A percentile compares a stretch with the other conserved stretches of the same genome.
These are phyloP conservation scores for Metschnikowia colocasiae DNA, from an alignment of 805 yeast species.

Conservation along the genomic window DNA sequence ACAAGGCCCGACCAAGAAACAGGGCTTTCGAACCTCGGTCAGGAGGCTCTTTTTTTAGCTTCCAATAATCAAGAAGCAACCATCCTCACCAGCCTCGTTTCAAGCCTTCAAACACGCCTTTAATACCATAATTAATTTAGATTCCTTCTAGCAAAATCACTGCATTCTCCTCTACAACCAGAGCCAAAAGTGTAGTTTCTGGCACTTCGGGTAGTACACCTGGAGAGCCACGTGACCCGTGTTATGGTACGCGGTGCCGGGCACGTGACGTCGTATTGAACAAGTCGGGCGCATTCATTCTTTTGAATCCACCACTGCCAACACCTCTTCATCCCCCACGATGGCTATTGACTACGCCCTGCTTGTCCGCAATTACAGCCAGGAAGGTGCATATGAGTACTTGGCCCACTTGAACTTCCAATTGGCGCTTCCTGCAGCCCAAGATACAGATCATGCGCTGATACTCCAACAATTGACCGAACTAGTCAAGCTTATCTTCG, in stretches of 20 bases:
- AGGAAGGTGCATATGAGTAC: constrained; percentile 20
- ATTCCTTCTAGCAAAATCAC: too few relatives aligned
- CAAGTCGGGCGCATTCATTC: constrained; percentile 1
- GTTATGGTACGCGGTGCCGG: not conserved
- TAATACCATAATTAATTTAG: not conserved
- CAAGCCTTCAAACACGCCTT: too few relatives aligned
- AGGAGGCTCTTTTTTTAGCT: not conserved
- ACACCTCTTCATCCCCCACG: not conserved
- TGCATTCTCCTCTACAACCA: too few relatives aligned
- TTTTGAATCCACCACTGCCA: not conserved
- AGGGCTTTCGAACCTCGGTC: constrained; percentile 1
- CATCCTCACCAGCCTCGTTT: too few relatives aligned
- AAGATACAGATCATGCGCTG: constrained; percentile 14
- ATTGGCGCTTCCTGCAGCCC: constrained; percentile 9
- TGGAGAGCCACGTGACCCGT: not conserved
- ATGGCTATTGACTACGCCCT: constrained; percentile 9
- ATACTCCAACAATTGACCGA: constrained; percentile 24
- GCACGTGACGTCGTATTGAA: not conserved
- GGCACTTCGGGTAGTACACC: too few relatives aligned
- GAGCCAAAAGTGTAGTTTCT: too few relatives aligned
- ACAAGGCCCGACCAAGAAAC: not conserved
- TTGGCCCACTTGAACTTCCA: constrained; percentile 21
- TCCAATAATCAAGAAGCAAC: not conserved
- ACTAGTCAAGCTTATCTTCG: constrained; percentile 19
- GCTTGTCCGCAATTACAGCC: constrained; percentile 14